Conservation (phyloP, 805 yeast genomes). For the Cyberlindnera galapagoensis region DNA sequence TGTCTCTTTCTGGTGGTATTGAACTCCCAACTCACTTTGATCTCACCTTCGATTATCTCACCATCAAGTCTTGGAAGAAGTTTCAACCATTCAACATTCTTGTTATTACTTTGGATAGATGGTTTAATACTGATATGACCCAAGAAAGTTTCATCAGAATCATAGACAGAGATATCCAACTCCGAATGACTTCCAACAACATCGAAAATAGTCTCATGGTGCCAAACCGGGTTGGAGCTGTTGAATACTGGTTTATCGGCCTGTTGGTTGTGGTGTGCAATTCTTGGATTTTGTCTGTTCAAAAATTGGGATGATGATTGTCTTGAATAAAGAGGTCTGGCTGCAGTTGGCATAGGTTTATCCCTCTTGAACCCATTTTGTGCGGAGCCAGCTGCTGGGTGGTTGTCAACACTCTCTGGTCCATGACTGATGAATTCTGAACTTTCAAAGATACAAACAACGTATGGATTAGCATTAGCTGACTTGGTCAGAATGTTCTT, state of each 20-base stretch:
- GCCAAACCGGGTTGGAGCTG: conserved; percentile 74
- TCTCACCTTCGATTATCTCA: conserved; percentile 71
- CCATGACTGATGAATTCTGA: conserved; percentile 86
- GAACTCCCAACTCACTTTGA: conserved; percentile 70
- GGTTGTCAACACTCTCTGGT: conserved; percentile 39
- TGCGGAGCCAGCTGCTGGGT: conserved; percentile 27
- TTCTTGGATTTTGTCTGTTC: conserved; percentile 23
- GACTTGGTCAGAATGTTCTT: conserved; percentile 53
- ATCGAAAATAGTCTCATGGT: conserved; percentile 88
- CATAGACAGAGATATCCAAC: conserved; percentile 87
- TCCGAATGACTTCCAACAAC: conserved; percentile 81
- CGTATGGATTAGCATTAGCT: conserved; percentile 67
- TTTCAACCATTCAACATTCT: conserved; percentile 62
- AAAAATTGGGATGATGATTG: conserved; percentile 38
- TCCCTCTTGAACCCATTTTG: conserved; percentile 8
- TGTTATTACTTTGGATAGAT: conserved; percentile 28
- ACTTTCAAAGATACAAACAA: conserved; percentile 86
- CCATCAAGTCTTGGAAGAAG: conserved; percentile 69
- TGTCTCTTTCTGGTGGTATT: conserved; percentile 63
- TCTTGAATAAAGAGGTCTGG: conserved; percentile 35
- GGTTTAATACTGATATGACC: conserved; percentile 81
- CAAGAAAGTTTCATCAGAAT: conserved; percentile 78
- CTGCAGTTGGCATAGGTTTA: conserved; percentile 18
- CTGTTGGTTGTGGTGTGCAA: conserved; percentile 4
- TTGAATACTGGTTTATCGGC: conserved; percentile 21